Conservation (phyloP, 805 yeast species). For the Metschnikowia amazonensis region DNA sequence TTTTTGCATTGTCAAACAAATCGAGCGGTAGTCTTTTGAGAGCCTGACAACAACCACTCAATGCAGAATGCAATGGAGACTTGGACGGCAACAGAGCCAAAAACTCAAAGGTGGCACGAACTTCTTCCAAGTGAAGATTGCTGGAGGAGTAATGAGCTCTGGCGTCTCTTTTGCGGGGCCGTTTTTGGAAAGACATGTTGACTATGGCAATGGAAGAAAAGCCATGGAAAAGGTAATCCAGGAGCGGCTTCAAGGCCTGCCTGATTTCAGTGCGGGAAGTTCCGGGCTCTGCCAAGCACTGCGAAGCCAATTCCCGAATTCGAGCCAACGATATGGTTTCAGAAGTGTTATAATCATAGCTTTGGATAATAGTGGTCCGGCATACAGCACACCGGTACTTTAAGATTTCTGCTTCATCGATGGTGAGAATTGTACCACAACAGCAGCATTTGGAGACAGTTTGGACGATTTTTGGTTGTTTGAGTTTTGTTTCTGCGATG, state of each 20-base stretch:
- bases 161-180: conserved; percentile 14
- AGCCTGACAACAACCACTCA: conserved; percentile 49
- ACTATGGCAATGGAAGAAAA: conserved; percentile 48
- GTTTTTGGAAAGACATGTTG: conserved; percentile 51
- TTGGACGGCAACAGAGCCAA: conserved; percentile 54
- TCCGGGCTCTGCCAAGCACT: conserved; percentile 26
- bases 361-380: conserved; percentile 42
- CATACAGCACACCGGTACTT: conserved; percentile 63
- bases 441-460: conserved; percentile 32
- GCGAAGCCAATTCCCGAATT: conserved; percentile 32
- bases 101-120: conserved; percentile 44
- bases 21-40: conserved; percentile 46
- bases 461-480: neutral
- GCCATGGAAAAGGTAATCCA: conserved; percentile 39
- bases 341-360: conserved; percentile 9
- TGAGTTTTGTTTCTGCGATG: conserved; percentile 9
- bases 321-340: conserved; percentile 26
- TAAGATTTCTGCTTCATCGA: conserved; percentile 22
- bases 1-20: conserved; percentile 35
- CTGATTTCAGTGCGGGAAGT: conserved; percentile 20
- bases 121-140: conserved; percentile 47
- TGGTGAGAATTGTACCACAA: conserved; percentile 35
- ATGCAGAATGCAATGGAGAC: conserved; percentile 54
- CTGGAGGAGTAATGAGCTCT: conserved; percentile 42
- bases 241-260: conserved; percentile 47